These are phyloP conservation scores for Lizonia empirigonia DNA, from an alignment of 2,329 filamentous ascomycete species.

Conservation along the genomic window DNA sequence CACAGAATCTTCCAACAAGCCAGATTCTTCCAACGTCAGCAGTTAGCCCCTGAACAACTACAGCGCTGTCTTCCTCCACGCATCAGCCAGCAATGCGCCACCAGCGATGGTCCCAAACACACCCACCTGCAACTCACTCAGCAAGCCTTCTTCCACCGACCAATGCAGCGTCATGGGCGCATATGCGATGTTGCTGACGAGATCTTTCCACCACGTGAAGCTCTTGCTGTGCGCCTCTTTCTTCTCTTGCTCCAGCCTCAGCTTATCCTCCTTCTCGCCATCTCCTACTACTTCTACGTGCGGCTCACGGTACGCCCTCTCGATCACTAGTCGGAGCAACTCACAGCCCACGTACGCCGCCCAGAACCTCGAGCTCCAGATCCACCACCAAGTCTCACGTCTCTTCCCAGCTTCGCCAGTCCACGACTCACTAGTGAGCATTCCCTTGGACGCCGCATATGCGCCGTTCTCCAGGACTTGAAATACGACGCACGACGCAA, in stretches of 20 bases:
- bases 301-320: constrained; percentile 41
- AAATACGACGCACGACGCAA: constrained; percentile 70
- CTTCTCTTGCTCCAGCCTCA: constrained; percentile 34
- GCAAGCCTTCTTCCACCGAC: constrained; percentile 64
- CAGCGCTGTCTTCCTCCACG: constrained; percentile 53
- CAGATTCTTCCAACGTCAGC: no score
- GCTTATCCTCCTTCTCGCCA: constrained; percentile 56
- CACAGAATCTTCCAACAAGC: no score
- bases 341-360: constrained; percentile 77
- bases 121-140: constrained; percentile 65
- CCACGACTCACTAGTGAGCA: constrained; percentile 60
- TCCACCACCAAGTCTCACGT: constrained; percentile 65
- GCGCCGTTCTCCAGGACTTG: constrained; percentile 84
- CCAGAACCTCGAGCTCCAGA: constrained; percentile 83
- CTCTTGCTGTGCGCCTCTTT: constrained; percentile 39
- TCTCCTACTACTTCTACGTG: constrained; percentile 43
- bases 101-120: constrained; percentile 61
- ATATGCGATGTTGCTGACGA: constrained; percentile 75
- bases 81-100: constrained; percentile 52
- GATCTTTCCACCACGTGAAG: constrained; percentile 65
- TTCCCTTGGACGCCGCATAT: constrained; percentile 74
- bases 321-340: constrained; percentile 64
- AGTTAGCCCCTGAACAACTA: no score
- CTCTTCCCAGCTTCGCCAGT: constrained; percentile 51
- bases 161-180: constrained; percentile 84